Base-by-base conservation (phyloP, 192 early-diverging fungal species). In the Coemansia guatemalensis region DNA sequence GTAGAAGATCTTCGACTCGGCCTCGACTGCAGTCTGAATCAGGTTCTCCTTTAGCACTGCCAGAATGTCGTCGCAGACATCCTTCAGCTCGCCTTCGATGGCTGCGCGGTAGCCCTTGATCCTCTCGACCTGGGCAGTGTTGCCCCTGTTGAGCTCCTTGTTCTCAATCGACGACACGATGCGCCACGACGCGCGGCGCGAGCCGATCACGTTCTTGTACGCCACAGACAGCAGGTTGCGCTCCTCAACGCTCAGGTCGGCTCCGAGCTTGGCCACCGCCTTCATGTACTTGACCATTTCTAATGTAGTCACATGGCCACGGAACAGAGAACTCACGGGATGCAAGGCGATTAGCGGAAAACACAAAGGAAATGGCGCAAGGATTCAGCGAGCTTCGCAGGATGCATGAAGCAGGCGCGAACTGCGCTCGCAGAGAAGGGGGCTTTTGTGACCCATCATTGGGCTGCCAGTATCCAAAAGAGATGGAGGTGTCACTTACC, bases 141-240 rank as follows among this genome's bases (percentile, higher is more conserved):
- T 95, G 63, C 93, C 94, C 86, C 95, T 94, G 70, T 82, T 87
- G 78, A 94, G 90, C 86, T 99, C 97, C 93, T 97, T 99, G 83
- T 94, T 90, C 85, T 99, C 97, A 73, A 99, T 99, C 63, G 97
- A 99, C 62, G 95, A 99, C 14, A 97, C 94, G 76, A 99, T 97
- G 82, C 95, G 87, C 95, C 95, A 97, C 60, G 97, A 97, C 49
- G 95, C 97, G 88, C 95, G 93, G 71, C 95, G 93, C 60, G 95
- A 93, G 75, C 96, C 96, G 72, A 99, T 99, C 60, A 99, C 96
- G 82, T 99, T 99, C 92, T 99, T 99, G 90, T 96, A 99, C 66
- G 96, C 96, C 62, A 99, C 96, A 53, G 95, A 97, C 32, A 99
- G 86, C 58, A 99, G 83, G 85, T 99, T 99, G 71, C 96, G 93